These are phyloP conservation scores for Botryotinia calthae DNA, from an alignment of 2,329 filamentous ascomycete species.

Conservation along the genomic window DNA sequence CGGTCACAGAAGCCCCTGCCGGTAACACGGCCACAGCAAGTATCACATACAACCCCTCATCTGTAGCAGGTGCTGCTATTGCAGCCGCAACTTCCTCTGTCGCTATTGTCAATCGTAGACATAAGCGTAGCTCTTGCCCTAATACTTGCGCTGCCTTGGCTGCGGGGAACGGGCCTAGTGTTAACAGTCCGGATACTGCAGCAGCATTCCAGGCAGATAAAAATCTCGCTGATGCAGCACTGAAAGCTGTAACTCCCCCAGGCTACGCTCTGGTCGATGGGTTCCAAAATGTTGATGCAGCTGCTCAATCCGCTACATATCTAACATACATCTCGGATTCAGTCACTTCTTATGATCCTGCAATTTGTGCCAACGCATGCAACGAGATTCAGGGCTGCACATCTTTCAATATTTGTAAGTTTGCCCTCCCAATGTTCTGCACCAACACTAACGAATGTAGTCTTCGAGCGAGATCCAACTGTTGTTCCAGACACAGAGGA, in stretches of 20 bases:
- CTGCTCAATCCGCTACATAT: constrained; percentile 15
- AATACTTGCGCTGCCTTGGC: neutral
- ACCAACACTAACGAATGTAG: neutral
- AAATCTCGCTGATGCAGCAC: constrained; percentile 5
- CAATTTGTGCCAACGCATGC: constrained; percentile 19
- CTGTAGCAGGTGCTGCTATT: constrained; percentile 1
- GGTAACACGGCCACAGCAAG: constrained; percentile 14
- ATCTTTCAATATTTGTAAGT: constrained; percentile 19
- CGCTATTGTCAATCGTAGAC: constrained; percentile 3
- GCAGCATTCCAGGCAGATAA: constrained; percentile 7
- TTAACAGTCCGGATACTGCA: constrained; percentile 11
- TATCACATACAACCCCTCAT: constrained; percentile 8
- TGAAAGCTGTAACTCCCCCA: constrained; percentile 9
- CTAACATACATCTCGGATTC: constrained; percentile 19
- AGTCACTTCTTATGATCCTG: constrained; percentile 17
- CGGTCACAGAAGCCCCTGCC: constrained; percentile 11
- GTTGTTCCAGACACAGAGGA: constrained; percentile 6
- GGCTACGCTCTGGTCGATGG: constrained; percentile 4
- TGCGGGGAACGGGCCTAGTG: constrained; percentile 10
- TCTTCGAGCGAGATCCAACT: constrained; percentile 18
- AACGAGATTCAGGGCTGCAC: constrained; percentile 20
- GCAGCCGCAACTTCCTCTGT: neutral
- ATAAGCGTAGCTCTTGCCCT: constrained; percentile 9
- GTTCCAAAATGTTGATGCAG: constrained; percentile 10
- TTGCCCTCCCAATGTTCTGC: neutral